These are phyloP conservation scores for Lumnitzera littorea DNA, from an alignment of 345 rosid species.

Conservation along the genomic window DNA sequence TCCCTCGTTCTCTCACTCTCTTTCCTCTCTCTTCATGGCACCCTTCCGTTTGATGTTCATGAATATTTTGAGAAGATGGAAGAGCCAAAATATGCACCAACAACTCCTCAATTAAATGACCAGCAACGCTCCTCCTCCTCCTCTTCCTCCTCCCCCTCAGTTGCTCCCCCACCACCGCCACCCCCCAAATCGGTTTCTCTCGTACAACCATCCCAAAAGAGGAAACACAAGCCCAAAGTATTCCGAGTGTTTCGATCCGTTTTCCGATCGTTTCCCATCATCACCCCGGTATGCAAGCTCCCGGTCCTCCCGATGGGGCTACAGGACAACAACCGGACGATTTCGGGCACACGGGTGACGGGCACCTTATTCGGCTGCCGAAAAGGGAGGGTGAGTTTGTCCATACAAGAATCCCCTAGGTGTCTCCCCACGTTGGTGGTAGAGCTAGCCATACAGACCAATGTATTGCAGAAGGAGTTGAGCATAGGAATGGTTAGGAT, in stretches of 20 bases:
- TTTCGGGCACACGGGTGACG: slow-evolving; percentile 27
- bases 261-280: slow-evolving; percentile 57
- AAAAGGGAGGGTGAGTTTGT: slow-evolving; percentile 62
- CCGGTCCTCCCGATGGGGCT: slow-evolving; percentile 34
- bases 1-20: no score
- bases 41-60: slow-evolving; percentile 17
- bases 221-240: slow-evolving; percentile 27
- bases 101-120: neutral
- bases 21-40: slow-evolving; percentile 12
- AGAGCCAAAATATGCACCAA: slow-evolving; percentile 32
- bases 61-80: slow-evolving; percentile 40
- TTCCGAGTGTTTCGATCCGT: slow-evolving; percentile 50
- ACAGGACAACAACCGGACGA: slow-evolving; percentile 29
- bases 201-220: slow-evolving; percentile 58
- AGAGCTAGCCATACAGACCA: slow-evolving; percentile 61
- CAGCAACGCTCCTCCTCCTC: slow-evolving; percentile 10
- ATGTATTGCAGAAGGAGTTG: slow-evolving; percentile 49
- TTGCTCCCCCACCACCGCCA: slow-evolving; percentile 9
- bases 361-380: slow-evolving; percentile 76
- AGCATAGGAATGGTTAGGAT: slow-evolving; percentile 69
- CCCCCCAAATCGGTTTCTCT: slow-evolving; percentile 39
- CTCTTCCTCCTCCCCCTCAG: neutral
- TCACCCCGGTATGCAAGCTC: slow-evolving; percentile 53
- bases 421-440: slow-evolving; percentile 54
- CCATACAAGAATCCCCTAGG: slow-evolving; percentile 55